Percentiles rank a stretch among this genome's conserved stretches.
These are phyloP conservation scores for Entelexis sorbosivorans DNA, from an alignment of 1,139 yeast genomes.

Conservation along the genomic window DNA sequence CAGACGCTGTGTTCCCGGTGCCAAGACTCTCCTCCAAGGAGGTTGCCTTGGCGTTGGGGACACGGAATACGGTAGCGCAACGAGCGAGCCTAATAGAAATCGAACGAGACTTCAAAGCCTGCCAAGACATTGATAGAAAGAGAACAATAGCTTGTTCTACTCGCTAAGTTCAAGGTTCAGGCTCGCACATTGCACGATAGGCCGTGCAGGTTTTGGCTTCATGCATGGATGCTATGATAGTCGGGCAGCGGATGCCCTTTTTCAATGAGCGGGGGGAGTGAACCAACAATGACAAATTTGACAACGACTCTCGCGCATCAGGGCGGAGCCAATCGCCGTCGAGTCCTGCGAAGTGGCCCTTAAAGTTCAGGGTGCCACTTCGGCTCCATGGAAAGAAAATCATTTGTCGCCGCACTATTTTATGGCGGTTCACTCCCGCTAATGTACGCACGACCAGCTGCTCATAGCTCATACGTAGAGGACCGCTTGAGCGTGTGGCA, in stretches of 20 bases:
- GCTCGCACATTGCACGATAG: not conserved
- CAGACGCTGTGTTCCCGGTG: not conserved
- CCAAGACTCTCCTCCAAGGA: not conserved
- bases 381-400: not conserved
- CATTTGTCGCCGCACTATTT: not conserved
- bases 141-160: too few species aligned
- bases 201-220: not conserved
- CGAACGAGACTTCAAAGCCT: too few species aligned
- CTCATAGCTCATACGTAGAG: not conserved
- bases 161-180: not conserved
- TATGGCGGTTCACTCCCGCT: not conserved
- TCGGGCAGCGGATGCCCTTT: not conserved
- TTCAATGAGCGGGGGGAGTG: not conserved
- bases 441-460: not conserved
- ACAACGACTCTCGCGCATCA: not conserved
- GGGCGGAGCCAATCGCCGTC: too few species aligned
- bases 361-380: too few species aligned
- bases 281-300: too few species aligned
- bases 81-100: not conserved
- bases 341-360: too few species aligned
- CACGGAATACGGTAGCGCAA: not conserved
- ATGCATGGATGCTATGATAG: slow-evolving; percentile 3
- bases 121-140: too few species aligned
- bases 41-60: not conserved
- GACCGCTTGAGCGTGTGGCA: not conserved